Evolutionary conservation across 2,329 filamentous ascomycete genomes (phyloP).

Genomic region (Dryadomyces sulphureus): DNA sequence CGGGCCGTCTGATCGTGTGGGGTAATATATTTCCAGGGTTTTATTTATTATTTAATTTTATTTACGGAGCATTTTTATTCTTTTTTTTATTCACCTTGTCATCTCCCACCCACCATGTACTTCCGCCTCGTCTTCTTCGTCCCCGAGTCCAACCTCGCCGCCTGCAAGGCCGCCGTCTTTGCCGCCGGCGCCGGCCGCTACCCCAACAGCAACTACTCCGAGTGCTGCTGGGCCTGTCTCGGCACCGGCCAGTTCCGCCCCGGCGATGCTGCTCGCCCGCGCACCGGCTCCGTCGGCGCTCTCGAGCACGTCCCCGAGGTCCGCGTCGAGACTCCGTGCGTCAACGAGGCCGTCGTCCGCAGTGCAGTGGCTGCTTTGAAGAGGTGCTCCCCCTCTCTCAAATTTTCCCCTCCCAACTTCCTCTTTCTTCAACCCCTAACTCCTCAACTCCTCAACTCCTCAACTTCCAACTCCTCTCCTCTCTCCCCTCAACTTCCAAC

Average conservation of each 20-base stretch:
- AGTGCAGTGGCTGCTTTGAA: conserved; percentile 50
- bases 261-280: conserved; percentile 43
- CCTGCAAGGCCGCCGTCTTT: conserved; percentile 41
- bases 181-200: conserved; percentile 41
- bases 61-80: too few relatives aligned
- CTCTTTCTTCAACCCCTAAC: too few relatives aligned
- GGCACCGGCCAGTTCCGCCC: conserved; percentile 55
- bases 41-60: too few relatives aligned
- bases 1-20: too few relatives aligned
- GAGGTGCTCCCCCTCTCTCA: too few relatives aligned
- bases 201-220: conserved; percentile 37
- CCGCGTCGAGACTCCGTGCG: conserved; percentile 46
- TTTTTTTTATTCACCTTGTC: too few relatives aligned
- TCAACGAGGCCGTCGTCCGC: conserved; percentile 39
- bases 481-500: too few relatives aligned
- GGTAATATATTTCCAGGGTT: too few relatives aligned
- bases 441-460: too few relatives aligned
- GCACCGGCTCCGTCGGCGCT: conserved; percentile 36
- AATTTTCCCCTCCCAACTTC: too few relatives aligned
- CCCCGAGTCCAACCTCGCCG: conserved; percentile 26
- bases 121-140: conserved; percentile 33
- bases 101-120: neutral
- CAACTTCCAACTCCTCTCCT: too few relatives aligned
- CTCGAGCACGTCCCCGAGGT: conserved; percentile 46
- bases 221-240: conserved; percentile 33